Evolutionary conservation across 2,329 filamentous ascomycete species (phyloP).

Genomic region (Zymoseptoria brevis): DNA sequence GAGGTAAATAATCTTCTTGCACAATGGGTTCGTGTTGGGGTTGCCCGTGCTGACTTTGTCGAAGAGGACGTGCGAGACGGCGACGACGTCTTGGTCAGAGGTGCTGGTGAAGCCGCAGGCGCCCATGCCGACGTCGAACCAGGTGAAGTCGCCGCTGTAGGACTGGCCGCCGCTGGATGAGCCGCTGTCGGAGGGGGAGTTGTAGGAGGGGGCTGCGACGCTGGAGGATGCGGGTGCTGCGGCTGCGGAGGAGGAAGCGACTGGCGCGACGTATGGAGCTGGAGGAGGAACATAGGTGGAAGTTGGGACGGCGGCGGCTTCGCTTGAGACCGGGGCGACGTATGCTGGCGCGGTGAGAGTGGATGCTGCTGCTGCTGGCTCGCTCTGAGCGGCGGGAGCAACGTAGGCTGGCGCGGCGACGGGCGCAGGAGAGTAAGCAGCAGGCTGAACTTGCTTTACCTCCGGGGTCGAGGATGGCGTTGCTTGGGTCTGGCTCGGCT

Average conservation of each 20-base stretch:
- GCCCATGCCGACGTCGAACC: slow-evolving; percentile 61
- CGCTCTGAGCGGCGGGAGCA: slow-evolving; percentile 6
- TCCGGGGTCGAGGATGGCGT: slow-evolving; percentile 13
- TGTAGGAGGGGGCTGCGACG: slow-evolving; percentile 12
- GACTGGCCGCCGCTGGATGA: slow-evolving; percentile 25
- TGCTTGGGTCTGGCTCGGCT: slow-evolving; percentile 23
- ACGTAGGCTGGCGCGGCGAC: background rate
- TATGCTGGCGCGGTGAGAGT: too few relatives aligned
- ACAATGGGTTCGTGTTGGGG: slow-evolving; percentile 61
- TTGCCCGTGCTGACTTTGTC: slow-evolving; percentile 34
- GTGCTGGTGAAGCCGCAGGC: slow-evolving; percentile 59
- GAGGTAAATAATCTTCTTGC: slow-evolving; percentile 61
- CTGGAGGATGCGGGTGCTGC: slow-evolving; percentile 18
- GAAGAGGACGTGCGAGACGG: slow-evolving; percentile 59
- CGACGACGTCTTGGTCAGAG: slow-evolving; percentile 56
- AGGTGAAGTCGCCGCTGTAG: slow-evolving; percentile 61
- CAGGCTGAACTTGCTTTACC: background rate
- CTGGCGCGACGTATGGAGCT: slow-evolving; percentile 18
- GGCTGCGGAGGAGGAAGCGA: slow-evolving; percentile 18
- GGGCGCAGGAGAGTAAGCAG: slow-evolving; percentile 5
- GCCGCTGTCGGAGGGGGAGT: slow-evolving; percentile 5
- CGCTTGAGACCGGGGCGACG: slow-evolving; percentile 15
- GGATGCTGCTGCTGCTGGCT: slow-evolving; percentile 6
- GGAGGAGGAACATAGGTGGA: slow-evolving; percentile 11
- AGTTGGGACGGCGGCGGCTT: background rate